These are phyloP conservation scores for Chalara sp. DNA, from an alignment of 2,329 filamentous ascomycete genomes.

Conservation along the genomic window DNA sequence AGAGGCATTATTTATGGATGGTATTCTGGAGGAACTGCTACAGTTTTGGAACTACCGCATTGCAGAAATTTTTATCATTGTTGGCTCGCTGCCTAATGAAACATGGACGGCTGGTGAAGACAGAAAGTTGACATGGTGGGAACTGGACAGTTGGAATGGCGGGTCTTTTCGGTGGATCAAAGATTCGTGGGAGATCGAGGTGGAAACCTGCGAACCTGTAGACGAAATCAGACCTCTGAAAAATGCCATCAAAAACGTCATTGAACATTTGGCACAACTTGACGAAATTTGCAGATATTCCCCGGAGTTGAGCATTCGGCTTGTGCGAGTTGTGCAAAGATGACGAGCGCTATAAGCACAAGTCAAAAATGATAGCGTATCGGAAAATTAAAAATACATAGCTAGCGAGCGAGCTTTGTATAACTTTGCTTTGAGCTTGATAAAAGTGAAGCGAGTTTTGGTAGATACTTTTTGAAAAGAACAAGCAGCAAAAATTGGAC, in stretches of 20 bases:
- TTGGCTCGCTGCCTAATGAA: background rate
- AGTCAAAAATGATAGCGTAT: no score
- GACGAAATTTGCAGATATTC: background rate
- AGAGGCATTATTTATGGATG: background rate
- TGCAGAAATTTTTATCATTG: background rate
- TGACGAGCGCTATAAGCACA: background rate
- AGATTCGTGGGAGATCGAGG: background rate
- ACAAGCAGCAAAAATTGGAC: no score
- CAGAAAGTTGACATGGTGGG: background rate
- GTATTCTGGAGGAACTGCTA: background rate
- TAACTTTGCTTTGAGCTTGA: no score
- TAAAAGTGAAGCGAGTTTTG: no score
- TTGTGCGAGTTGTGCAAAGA: background rate
- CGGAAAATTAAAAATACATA: no score
- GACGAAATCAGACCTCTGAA: background rate
- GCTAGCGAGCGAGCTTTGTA: no score
- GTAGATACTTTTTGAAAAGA: no score
- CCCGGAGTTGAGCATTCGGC: background rate
- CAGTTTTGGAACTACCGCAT: background rate
- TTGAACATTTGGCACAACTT: background rate
- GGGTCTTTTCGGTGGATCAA: background rate
- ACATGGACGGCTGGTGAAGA: background rate
- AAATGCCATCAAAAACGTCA: background rate
- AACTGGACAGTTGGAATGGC: background rate
- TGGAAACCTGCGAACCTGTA: background rate